A percentile compares a stretch with the other conserved stretches of the same genome.
These are phyloP conservation scores for Termitomyces sp. DNA, from an alignment of 768 basidiomycete species.

Conservation along the genomic window DNA sequence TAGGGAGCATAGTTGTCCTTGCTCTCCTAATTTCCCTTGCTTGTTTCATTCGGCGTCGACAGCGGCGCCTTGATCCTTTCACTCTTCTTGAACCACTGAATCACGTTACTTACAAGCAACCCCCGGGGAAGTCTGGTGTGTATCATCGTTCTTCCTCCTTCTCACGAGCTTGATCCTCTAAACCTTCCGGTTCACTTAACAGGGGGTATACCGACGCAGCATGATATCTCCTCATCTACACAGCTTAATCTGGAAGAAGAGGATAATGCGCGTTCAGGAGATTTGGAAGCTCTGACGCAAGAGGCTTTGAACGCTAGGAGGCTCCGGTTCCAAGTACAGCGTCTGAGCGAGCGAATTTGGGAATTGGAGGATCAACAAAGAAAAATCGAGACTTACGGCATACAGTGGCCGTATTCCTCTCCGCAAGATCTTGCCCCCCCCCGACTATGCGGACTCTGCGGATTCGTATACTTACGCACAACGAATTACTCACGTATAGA, in stretches of 20 bases:
- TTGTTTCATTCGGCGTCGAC: background rate
- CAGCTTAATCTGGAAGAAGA: background rate
- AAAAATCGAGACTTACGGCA: background rate
- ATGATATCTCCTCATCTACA: background rate
- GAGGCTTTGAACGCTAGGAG: background rate
- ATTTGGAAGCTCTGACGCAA: background rate
- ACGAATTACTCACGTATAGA: background rate
- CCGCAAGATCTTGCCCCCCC: background rate
- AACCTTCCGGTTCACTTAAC: background rate
- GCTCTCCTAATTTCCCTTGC: background rate
- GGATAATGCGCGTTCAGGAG: background rate
- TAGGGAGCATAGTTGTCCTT: background rate
- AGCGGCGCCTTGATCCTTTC: no score
- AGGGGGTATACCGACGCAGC: background rate
- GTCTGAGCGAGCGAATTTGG: slow-evolving; percentile 2
- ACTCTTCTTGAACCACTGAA: background rate
- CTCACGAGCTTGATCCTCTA: background rate
- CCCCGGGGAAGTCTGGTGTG: slow-evolving; percentile 6
- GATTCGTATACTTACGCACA: slow-evolving; percentile 6
- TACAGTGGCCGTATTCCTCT: background rate
- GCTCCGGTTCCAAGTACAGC: slow-evolving; percentile 1
- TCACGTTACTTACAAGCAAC: slow-evolving; percentile 4
- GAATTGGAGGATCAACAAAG: slow-evolving; percentile 9
- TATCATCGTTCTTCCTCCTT: background rate
- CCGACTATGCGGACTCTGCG: background rate